Evolutionary conservation across 2,329 filamentous ascomycete genomes (phyloP).

Genomic region (Coccinonectria pachysandricola): DNA sequence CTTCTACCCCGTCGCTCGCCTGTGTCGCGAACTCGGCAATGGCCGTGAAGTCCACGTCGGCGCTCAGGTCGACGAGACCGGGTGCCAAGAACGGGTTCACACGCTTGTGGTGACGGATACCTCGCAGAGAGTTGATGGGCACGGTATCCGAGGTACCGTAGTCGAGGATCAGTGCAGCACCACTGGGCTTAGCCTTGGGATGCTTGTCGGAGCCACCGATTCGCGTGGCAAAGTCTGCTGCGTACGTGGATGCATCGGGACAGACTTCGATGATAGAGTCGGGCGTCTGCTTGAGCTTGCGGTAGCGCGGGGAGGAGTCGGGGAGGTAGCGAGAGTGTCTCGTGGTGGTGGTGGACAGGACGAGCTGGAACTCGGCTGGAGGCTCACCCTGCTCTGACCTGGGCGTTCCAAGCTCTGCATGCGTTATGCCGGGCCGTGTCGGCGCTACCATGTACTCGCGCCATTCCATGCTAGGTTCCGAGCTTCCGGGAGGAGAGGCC

Average conservation of each 20-base stretch:
- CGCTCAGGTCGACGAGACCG: slow-evolving; percentile 78
- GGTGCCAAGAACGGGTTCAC: slow-evolving; percentile 73
- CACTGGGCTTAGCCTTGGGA: slow-evolving; percentile 54
- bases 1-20: slow-evolving; percentile 72
- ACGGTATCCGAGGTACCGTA: slow-evolving; percentile 75
- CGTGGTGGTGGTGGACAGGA: slow-evolving; percentile 62
- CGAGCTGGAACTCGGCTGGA: slow-evolving; percentile 78
- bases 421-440: slow-evolving; percentile 44
- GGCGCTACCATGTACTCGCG: slow-evolving; percentile 71
- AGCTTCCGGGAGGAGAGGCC: slow-evolving; percentile 25
- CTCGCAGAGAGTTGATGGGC: slow-evolving; percentile 80
- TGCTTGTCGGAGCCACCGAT: slow-evolving; percentile 59
- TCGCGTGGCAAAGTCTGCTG: slow-evolving; percentile 68
- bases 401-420: slow-evolving; percentile 43
- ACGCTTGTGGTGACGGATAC: slow-evolving; percentile 66
- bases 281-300: slow-evolving; percentile 54
- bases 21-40: slow-evolving; percentile 71
- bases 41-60: slow-evolving; percentile 86
- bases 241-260: slow-evolving; percentile 74
- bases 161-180: slow-evolving; percentile 90
- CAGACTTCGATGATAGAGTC: slow-evolving; percentile 79
- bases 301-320: slow-evolving; percentile 69
- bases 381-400: slow-evolving; percentile 39
- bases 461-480: slow-evolving; percentile 52
- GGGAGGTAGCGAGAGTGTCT: slow-evolving; percentile 80